Percentiles rank a stretch among this genome's conserved stretches.
phyloP scores from a whole-genome alignment of 2,329 filamentous ascomycete species.

The Thelonectria olida region DNA sequence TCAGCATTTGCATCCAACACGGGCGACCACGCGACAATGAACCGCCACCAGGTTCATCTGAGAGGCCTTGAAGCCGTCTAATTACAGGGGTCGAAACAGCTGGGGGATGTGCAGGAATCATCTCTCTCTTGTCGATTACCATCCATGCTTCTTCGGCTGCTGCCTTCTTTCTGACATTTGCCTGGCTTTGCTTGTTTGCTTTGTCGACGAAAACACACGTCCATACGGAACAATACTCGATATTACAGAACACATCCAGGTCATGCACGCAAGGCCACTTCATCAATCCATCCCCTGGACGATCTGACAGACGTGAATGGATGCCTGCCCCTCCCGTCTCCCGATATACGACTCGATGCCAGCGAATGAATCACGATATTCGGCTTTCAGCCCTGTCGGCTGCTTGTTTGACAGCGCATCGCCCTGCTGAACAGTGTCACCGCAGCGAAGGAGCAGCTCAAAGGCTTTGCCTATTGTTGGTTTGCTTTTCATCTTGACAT shows the following conservation, averaged over 20 bases:
- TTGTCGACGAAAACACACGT: neutral
- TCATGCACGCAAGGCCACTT: neutral
- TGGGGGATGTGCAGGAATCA: too few species aligned
- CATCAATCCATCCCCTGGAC: conserved; percentile 8
- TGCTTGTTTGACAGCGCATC: conserved; percentile 13
- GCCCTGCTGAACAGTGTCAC: conserved; percentile 3
- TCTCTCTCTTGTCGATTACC: too few species aligned
- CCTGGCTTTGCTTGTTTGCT: neutral
- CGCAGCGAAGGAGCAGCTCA: neutral
- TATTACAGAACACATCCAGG: neutral
- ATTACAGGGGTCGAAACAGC: conserved; percentile 4
- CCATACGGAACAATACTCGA: neutral
- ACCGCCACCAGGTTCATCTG: neutral
- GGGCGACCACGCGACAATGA: conserved; percentile 16
- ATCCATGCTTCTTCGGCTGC: neutral
- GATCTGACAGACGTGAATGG: neutral
- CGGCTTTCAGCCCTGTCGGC: conserved; percentile 8
- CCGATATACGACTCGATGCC: neutral
- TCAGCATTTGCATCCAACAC: conserved; percentile 12
- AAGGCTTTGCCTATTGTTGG: neutral
- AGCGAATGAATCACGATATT: neutral
- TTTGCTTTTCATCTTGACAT: neutral
- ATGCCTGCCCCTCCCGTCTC: neutral
- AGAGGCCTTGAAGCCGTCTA: neutral
- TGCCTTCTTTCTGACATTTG: neutral